Percentiles rank a stretch among this genome's conserved stretches.
Conservation (phyloP, 129 eudicot species). For the Lactuca sativa region DNA sequence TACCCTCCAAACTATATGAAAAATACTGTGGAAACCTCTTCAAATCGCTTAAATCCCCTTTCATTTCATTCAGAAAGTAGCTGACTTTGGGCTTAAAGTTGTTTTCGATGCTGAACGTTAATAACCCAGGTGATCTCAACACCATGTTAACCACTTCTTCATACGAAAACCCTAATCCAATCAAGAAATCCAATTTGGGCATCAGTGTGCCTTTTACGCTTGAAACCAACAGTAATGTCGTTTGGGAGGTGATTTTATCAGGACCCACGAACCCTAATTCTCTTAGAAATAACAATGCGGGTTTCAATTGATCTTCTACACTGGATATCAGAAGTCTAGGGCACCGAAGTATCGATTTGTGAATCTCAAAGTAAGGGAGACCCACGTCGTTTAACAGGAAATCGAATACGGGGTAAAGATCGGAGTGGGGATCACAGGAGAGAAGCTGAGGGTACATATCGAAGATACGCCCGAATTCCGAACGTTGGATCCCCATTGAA, state of each 20-base stretch:
- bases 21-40: conserved; percentile 92
- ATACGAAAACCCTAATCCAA: conserved; percentile 57
- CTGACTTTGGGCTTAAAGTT: conserved; percentile 73
- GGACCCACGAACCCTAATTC: conserved; percentile 58
- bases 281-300: conserved; percentile 54
- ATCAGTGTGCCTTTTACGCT: conserved; percentile 49
- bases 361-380: conserved; percentile 48
- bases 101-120: conserved; percentile 76
- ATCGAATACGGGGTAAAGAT: conserved; percentile 71
- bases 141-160: conserved; percentile 64
- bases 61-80: conserved; percentile 77
- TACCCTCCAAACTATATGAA: conserved; percentile 82
- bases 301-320: conserved; percentile 62
- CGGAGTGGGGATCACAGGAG: conserved; percentile 63
- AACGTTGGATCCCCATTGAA: conserved; percentile 62
- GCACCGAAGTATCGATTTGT: conserved; percentile 54
- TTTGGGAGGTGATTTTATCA: conserved; percentile 51
- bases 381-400: conserved; percentile 61
- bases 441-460: conserved; percentile 78
- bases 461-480: conserved; percentile 67
- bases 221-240: conserved; percentile 69
- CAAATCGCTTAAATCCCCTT: conserved; percentile 68
- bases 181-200: conserved; percentile 67
- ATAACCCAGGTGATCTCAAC: conserved; percentile 74
- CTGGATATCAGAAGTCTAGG: conserved; percentile 69